Base-by-base conservation (phyloP, 495 filamentous ascomycete genomes). In the Trichoderma reesei region DNA sequence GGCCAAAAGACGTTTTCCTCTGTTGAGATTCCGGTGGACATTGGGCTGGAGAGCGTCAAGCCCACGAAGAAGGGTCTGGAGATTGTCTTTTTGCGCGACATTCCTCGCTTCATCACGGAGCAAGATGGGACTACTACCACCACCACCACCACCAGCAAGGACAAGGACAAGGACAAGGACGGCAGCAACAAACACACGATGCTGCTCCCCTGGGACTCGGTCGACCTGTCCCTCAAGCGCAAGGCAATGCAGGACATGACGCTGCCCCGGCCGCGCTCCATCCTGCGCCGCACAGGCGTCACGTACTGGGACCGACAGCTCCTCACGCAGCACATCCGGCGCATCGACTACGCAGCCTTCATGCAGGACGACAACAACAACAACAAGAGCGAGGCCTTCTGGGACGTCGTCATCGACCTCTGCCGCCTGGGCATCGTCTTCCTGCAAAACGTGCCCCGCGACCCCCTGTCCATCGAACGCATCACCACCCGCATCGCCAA, bases 1-100 rank as follows among this genome's bases (percentile, higher is more conserved):
- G 88, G 85, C 63, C 93, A 98, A 70, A 92, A 93, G 73, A 84
- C 81, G 38, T 92, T 93, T 74, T 80, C 87, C 33, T 89, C 88
- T 0, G 76, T 78, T 51, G 88, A 95, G 44, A 87, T 96, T 36
- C 87, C 88, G 0, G 6, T 66, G 3, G 34, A 76, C 14, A 83
- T 91, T 59, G 38, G 64, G 11, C 72, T 84, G 3, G 62, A 66
- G 11, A 61, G 67, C 8, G 68, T 78, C 6, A 18, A 70, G 7
- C 1, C 68, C 3, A 67, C 74, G 7, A 68, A 66, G 0, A 73
- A 79, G 10, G 69, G 67, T 2, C 66, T 92, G 1, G 67, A 76
- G 13, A 71, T 96, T 0, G 66, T 68, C 6, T 96, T 90, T 89
- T 59, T 41, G 13, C 14, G 65, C 13, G 72, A 74, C 68, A 68